Evolutionary conservation across 164 flowering plant genomes (phyloP), one percentile per base, ranked within the genome.

Genomic region (Piper longum): DNA sequence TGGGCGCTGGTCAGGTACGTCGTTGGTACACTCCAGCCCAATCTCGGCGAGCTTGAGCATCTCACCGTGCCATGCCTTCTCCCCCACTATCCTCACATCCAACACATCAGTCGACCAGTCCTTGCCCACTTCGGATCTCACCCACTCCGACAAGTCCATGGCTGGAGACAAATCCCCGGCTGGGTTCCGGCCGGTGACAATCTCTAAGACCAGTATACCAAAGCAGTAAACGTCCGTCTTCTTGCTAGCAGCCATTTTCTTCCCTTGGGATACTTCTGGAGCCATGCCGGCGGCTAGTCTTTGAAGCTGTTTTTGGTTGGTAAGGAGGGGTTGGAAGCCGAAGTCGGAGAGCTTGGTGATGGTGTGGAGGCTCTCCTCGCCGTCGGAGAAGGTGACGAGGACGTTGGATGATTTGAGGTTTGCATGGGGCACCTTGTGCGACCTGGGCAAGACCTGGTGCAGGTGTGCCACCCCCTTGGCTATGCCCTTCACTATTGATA

Each of bases 361-460:
- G 72, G 70, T 67, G 57, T 5, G 71, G 12, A 62, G 54, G 67
- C 39, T 9, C 0, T 19, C 40, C 7, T 39, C 59, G 3, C 19
- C 59, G 41, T 58, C 14, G 39, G 54, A 43, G 17, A 18, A 63
- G 1, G 61, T 54, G 66, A 86, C 60, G 8, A 86, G 77, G 13
- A 86, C 71, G 54, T 86, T 84, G 59, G 85, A 75, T 2, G 91
- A 84, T 64, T 84, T 84, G 65, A 86, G 82, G 72, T 84, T 84
- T 44, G 71, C 88, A 63, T 86, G 91, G 45, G 84, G 85, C 26
- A 77, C 82, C 55, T 64, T 80, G 54, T 75, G 79, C 43, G 76
- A 72, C 45, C 14, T 48, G 52, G 80, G 69, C 16, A 77, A 66
- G 59, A 77, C 69, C 55, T 79, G 79, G 66, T 84, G 88, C 19